Percentiles rank a stretch among this genome's conserved stretches.
Evolutionary conservation across 768 basidiomycete species (phyloP).

Genomic region (Boletus vinaceobasis): DNA sequence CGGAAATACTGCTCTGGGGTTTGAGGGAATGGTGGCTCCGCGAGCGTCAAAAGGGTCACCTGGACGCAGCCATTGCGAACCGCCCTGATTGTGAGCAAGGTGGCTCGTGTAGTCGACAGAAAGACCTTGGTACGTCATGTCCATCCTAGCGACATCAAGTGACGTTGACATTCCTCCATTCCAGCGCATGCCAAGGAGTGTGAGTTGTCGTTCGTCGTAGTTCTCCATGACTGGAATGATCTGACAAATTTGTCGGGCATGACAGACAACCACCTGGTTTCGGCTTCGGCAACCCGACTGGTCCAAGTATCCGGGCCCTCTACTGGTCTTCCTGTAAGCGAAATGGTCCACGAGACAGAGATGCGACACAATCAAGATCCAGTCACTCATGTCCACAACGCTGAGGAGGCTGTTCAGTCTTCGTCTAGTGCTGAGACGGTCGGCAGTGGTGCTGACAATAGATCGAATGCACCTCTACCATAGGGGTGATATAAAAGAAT

Average conservation of each 20-base stretch:
- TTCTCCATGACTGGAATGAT: neutral
- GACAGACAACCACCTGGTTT: slow-evolving; percentile 41
- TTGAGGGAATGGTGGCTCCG: slow-evolving; percentile 80
- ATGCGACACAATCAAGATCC: neutral
- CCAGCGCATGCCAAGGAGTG: slow-evolving; percentile 75
- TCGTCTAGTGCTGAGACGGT: neutral
- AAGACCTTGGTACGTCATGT: slow-evolving; percentile 54
- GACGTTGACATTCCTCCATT: slow-evolving; percentile 8
- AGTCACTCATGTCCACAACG: neutral
- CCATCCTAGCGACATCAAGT: neutral
- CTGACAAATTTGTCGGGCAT: slow-evolving; percentile 7
- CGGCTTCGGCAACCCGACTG: neutral
- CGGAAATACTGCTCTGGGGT: slow-evolving; percentile 73
- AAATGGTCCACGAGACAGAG: neutral
- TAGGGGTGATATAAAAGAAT: neutral
- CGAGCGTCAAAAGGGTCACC: slow-evolving; percentile 66
- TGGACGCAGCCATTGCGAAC: slow-evolving; percentile 52
- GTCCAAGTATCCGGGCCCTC: slow-evolving; percentile 2
- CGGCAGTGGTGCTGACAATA: neutral
- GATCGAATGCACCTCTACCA: neutral
- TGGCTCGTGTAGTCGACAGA: slow-evolving; percentile 55
- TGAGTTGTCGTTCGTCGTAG: slow-evolving; percentile 34
- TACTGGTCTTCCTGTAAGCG: neutral
- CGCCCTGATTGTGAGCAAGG: slow-evolving; percentile 70
- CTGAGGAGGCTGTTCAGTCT: slow-evolving; percentile 1